Base-by-base conservation (phyloP, 192 early-diverging fungal species). In the Diversispora eburnea region DNA sequence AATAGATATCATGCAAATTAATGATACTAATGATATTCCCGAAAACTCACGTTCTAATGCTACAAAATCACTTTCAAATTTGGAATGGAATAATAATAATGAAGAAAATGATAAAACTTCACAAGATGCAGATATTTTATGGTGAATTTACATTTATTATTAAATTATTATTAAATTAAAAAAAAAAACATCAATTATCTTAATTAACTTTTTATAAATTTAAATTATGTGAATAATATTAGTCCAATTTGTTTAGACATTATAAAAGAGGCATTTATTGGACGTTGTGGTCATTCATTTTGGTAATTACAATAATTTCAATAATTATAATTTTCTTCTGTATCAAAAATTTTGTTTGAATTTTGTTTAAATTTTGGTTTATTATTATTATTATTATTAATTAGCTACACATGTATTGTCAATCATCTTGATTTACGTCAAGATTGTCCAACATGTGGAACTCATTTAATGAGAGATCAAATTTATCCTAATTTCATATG, bases 271-370 rank as follows among this genome's bases (percentile, higher is more conserved):
- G 91, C 91, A 0, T 93, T 90, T 77, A 86, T 92, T 75, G 86
- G 92, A 3, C 82, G 83, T 25, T 95, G 94, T 79, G 92, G 94
- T 1, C 94, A 95, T 78, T 92, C 91, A 5, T 95, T 91, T 80
- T 95, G 92, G 88, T 88, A 82, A 76, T 68, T 57, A 45, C 48
- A 39, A 56, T 60, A 41, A 8, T n/a, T n/a, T n/a, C n/a, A n/a
- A n/a, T 88, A 82, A 76, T 68, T 57, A 45, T 48, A 39, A 33
- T 1, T 33, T 33, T 33, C 25, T 33, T 33, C 25, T 1, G 25
- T 33, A 33, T 33, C 2, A 33, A 33, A 33, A 42, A 5, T 55
- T 52, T 55, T 72, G 17, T 17, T 15, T 52, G 10, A 8, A 52
- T 52, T 10, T 52, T 52, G 10, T 52, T 17, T 52, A 52, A 52